These are phyloP conservation scores for Cystofilobasidium ferigula DNA, from an alignment of 768 basidiomycete species.

Conservation along the genomic window DNA sequence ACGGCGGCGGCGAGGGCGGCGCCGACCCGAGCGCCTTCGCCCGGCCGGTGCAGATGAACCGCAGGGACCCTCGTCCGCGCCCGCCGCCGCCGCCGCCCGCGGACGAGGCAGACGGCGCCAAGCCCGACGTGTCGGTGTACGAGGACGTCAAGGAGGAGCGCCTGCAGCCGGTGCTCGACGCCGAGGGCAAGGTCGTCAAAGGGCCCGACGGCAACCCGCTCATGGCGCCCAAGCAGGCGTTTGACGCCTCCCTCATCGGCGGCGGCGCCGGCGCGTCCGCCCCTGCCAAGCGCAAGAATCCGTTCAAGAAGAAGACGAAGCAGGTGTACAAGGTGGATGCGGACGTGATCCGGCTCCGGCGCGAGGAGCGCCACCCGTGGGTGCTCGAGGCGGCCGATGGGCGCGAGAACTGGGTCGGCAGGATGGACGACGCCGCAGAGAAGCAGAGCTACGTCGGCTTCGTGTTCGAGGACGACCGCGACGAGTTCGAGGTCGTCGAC, in stretches of 20 bases:
- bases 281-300: conserved; percentile 53
- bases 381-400: conserved; percentile 56
- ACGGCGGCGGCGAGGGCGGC: conserved; percentile 41
- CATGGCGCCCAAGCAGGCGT: conserved; percentile 12
- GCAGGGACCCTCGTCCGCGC: conserved; percentile 56
- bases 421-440: conserved; percentile 64
- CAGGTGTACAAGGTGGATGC: conserved; percentile 76
- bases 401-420: conserved; percentile 66
- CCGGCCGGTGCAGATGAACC: conserved; percentile 70
- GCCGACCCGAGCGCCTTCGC: conserved; percentile 61
- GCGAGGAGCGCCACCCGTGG: conserved; percentile 84
- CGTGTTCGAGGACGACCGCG: conserved; percentile 51
- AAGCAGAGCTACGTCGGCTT: conserved; percentile 67
- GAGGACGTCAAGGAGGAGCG: conserved; percentile 7
- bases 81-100: conserved; percentile 1
- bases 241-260: conserved; percentile 39
- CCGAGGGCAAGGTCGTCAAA: conserved; percentile 28
- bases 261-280: conserved; percentile 62
- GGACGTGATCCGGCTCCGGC: conserved; percentile 60
- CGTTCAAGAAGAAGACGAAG: conserved; percentile 69
- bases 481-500: conserved; percentile 77
- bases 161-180: conserved; percentile 25
- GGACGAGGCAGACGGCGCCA: not conserved
- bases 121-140: not conserved
- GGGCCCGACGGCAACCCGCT: conserved; percentile 67